These are phyloP conservation scores for Clarkia xantiana DNA, from an alignment of 345 rosid genomes.

Conservation along the genomic window DNA sequence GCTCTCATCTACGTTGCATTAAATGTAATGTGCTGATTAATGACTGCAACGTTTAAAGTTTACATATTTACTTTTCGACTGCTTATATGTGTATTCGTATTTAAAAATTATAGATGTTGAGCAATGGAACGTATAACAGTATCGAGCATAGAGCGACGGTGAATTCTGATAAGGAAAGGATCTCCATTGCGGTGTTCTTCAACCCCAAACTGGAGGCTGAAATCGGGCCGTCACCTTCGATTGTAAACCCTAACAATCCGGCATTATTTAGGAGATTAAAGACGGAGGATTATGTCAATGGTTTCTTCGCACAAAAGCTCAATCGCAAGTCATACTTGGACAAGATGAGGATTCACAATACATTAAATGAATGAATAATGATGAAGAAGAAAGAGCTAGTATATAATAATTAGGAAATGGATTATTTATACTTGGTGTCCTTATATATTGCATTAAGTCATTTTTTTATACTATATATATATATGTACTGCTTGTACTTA, in stretches of 20 bases:
- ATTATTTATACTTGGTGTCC: no score
- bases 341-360: conserved; percentile 1
- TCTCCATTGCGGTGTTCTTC: conserved; percentile 10
- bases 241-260: conserved; percentile 7
- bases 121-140: conserved; percentile 13
- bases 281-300: conserved; percentile 8
- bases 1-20: no score
- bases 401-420: no score
- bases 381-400: no score
- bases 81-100: background rate
- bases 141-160: conserved; percentile 11
- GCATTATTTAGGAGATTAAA: conserved; percentile 9
- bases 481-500: no score
- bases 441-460: no score
- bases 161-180: conserved; percentile 7
- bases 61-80: background rate
- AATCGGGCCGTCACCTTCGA: conserved; percentile 8
- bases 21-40: no score
- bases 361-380: no score
- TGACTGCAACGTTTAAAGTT: no score
- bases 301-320: background rate
- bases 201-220: conserved; percentile 9
- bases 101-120: conserved; percentile 5
- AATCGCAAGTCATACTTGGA: conserved; percentile 9
- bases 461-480: no score